Evolutionary conservation across 805 yeast species (phyloP).

Genomic region (Metschnikowia cerradonensis): DNA sequence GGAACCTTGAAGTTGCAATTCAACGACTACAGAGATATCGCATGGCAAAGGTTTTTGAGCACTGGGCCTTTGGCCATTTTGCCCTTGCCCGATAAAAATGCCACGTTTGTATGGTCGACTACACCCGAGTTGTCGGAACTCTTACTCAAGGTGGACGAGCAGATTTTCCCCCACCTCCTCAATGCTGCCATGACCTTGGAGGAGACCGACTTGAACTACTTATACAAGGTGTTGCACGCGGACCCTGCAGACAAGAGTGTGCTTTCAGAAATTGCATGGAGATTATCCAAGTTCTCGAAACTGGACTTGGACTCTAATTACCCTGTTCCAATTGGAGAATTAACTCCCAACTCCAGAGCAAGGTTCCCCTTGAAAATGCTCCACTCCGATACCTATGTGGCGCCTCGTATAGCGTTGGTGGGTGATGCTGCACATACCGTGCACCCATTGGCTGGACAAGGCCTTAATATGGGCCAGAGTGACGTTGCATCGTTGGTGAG

Average conservation of each 20-base stretch:
- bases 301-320: slow-evolving; percentile 52
- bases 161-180: slow-evolving; percentile 62
- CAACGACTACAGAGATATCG: slow-evolving; percentile 67
- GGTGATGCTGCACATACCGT: slow-evolving; percentile 99
- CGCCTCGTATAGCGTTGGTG: slow-evolving; percentile 82
- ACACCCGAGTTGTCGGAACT: slow-evolving; percentile 69
- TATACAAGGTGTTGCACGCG: slow-evolving; percentile 43
- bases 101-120: slow-evolving; percentile 93
- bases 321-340: slow-evolving; percentile 63
- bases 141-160: slow-evolving; percentile 54
- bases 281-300: slow-evolving; percentile 44
- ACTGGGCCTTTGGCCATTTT: slow-evolving; percentile 91
- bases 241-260: slow-evolving; percentile 46
- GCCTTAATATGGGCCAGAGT: slow-evolving; percentile 94
- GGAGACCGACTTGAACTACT: slow-evolving; percentile 69
- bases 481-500: slow-evolving; percentile 72
- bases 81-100: slow-evolving; percentile 81
- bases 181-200: slow-evolving; percentile 86
- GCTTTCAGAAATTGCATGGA: slow-evolving; percentile 68
- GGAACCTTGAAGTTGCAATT: slow-evolving; percentile 76
- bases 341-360: slow-evolving; percentile 68
- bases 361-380: slow-evolving; percentile 83
- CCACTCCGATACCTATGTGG: slow-evolving; percentile 86
- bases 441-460: slow-evolving; percentile 97
- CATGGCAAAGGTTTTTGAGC: slow-evolving; percentile 89